A percentile compares a stretch with the other conserved stretches of the same genome.
phyloP scores from a whole-genome alignment of 768 basidiomycete species.

The Gymnopilus junonius region DNA sequence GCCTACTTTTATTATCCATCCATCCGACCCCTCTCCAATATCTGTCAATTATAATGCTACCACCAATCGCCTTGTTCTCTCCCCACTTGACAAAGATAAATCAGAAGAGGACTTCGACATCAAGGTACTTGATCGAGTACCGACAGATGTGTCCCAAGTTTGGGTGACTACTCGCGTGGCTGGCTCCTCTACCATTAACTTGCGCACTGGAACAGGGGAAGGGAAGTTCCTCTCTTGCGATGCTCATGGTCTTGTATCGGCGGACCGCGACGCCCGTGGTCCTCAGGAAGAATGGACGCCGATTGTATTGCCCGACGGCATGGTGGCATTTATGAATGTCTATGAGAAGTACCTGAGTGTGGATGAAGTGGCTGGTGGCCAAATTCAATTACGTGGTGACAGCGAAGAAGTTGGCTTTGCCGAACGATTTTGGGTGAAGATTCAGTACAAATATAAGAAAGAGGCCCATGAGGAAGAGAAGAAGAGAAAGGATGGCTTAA shows the following conservation, averaged over 20 bases:
- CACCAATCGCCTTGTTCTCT: constrained; percentile 70
- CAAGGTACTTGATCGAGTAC: constrained; percentile 65
- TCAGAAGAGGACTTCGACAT: constrained; percentile 46
- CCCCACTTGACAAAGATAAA: constrained; percentile 64
- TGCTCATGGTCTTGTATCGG: constrained; percentile 80
- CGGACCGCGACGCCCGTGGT: constrained; percentile 87
- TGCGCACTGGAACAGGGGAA: constrained; percentile 85
- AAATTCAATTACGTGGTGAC: constrained; percentile 79
- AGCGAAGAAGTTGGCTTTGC: constrained; percentile 84
- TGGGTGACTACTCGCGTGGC: constrained; percentile 91
- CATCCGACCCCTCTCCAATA: constrained; percentile 78
- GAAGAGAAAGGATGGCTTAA: constrained; percentile 65
- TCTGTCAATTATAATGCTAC: constrained; percentile 81
- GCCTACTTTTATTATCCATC: constrained; percentile 85
- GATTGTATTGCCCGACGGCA: constrained; percentile 78
- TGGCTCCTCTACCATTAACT: constrained; percentile 82
- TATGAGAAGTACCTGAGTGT: constrained; percentile 88
- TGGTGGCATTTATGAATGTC: constrained; percentile 86
- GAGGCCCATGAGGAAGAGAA: constrained; percentile 83
- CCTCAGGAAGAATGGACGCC: constrained; percentile 96
- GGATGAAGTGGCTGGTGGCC: constrained; percentile 87
- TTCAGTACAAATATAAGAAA: constrained; percentile 87
- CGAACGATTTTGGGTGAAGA: constrained; percentile 88
- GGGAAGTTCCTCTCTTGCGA: constrained; percentile 93
- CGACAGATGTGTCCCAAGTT: constrained; percentile 85